Percentiles rank a stretch among this genome's conserved stretches.
Conservation (phyloP, 805 yeast species). For the Trichomonascus vanleenenianus region DNA sequence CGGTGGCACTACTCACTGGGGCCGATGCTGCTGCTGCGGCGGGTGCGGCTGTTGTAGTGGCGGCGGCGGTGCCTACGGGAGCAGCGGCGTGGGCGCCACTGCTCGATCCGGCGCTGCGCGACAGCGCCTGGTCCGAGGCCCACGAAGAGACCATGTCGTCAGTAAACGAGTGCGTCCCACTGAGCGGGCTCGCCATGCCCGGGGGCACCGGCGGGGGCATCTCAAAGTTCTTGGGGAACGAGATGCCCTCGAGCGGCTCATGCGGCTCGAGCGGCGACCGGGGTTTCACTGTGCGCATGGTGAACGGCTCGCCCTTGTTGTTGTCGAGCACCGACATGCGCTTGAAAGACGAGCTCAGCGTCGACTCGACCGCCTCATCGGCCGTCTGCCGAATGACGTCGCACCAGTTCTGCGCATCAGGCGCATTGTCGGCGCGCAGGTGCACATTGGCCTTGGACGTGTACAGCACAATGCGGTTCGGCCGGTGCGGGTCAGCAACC, state of each 20-base stretch:
- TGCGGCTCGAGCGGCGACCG: slow-evolving; percentile 1
- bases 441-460: slow-evolving; percentile 26
- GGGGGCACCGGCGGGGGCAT: no score
- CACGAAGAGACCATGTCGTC: not conserved
- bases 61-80: no score
- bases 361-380: slow-evolving; percentile 15
- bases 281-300: not conserved
- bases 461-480: slow-evolving; percentile 25
- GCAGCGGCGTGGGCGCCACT: not conserved
- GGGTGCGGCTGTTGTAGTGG: not conserved
- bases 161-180: not conserved
- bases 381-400: slow-evolving; percentile 21
- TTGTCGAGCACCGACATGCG: slow-evolving; percentile 7
- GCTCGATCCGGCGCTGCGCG: not conserved
- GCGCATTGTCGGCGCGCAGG: slow-evolving; percentile 21
- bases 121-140: not conserved
- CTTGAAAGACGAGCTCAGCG: slow-evolving; percentile 12
- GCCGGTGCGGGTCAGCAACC: slow-evolving; percentile 17
- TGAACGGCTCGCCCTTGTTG: not conserved
- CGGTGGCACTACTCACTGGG: not conserved
- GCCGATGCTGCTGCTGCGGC: not conserved
- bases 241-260: not conserved
- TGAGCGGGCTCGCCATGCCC: not conserved
- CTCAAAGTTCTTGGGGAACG: slow-evolving; percentile 1
- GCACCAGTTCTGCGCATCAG: slow-evolving; percentile 28